phyloP scores from a whole-genome alignment of 1,284 basidiomycete genomes.

The Boletus mariae region DNA sequence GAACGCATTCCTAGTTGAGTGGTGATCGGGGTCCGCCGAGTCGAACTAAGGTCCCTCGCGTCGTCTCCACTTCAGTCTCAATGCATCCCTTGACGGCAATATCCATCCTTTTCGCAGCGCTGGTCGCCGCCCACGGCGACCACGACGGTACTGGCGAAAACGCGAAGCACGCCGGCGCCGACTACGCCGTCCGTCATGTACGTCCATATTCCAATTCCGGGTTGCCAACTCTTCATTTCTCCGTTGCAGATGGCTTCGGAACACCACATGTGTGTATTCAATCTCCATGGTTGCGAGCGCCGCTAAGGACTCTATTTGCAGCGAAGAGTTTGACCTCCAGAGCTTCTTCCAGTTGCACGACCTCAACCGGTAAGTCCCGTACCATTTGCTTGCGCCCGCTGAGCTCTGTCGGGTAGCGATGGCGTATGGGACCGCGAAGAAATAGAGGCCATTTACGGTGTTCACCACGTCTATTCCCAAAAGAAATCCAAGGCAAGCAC shows the following conservation, averaged over 20 bases:
- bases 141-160: constrained; percentile 26
- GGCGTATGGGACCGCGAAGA: constrained; percentile 76
- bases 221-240: constrained; percentile 13
- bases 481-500: constrained; percentile 68
- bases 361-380: constrained; percentile 63
- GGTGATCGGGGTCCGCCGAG: constrained; percentile 20
- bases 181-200: constrained; percentile 53
- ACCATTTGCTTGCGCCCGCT: background rate
- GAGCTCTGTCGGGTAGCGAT: constrained; percentile 41
- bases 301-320: constrained; percentile 29
- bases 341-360: constrained; percentile 92
- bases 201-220: constrained; percentile 28
- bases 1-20: background rate
- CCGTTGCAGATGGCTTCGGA: constrained; percentile 71
- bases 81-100: constrained; percentile 24
- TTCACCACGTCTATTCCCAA: constrained; percentile 92
- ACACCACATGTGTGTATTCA: constrained; percentile 70
- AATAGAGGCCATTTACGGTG: constrained; percentile 89
- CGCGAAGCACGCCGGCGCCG: constrained; percentile 24
- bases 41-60: background rate
- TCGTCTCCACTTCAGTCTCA: background rate
- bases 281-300: constrained; percentile 11
- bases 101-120: constrained; percentile 19
- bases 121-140: constrained; percentile 32
- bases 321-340: constrained; percentile 72